Base-by-base conservation (phyloP, 257 asterid species). In the Solanum etuberosum region DNA sequence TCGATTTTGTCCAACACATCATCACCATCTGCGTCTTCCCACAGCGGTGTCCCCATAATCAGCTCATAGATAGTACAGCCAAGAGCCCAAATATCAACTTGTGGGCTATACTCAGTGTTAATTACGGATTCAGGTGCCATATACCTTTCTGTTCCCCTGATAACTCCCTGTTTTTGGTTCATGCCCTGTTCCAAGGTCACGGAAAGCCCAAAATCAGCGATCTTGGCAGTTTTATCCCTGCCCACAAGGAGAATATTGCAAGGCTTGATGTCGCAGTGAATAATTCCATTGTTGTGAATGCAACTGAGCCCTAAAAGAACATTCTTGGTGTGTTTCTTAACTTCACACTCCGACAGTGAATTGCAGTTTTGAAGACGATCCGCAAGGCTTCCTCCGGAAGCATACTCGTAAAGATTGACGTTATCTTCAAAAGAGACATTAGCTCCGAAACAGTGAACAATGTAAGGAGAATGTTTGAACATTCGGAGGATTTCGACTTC, bases 51-150 rank as follows among this genome's bases (percentile, higher is more conserved):
- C 74, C 78, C 38, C 1, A n/a, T 54, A 14, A 89, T 40, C 85
- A 89, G 57, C 88, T 84, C 86, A 7, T 83, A 35, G 15, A 87
- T 83, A 10, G 68, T 74, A 11, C 86, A 87, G 0, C 89, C 89
- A 20, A 89, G 70, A 20, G 88, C 84, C 86, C 86, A 89, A 13
- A 84, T 67, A 27, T 89, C 89, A n/a, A 38, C 84, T 6, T 43
- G 43, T 9, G 25, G 16, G 2, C 48, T 83, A 37, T 68, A 86
- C 31, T 67, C 71, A 1, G 13, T 68, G 13, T 25, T 31, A 9
- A 70, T 6, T 23, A 86, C 43, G 1, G 87, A 80, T 54, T 88
- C 87, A 5, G 85, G 90, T 6, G 87, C 81, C 88, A 86, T 68
- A 48, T 85, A 88, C 3, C 38, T 15, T 11, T 34, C 3, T 1